Base-by-base conservation (phyloP, 1,139 yeast species). In the Pichia kudriavzevii region DNA sequence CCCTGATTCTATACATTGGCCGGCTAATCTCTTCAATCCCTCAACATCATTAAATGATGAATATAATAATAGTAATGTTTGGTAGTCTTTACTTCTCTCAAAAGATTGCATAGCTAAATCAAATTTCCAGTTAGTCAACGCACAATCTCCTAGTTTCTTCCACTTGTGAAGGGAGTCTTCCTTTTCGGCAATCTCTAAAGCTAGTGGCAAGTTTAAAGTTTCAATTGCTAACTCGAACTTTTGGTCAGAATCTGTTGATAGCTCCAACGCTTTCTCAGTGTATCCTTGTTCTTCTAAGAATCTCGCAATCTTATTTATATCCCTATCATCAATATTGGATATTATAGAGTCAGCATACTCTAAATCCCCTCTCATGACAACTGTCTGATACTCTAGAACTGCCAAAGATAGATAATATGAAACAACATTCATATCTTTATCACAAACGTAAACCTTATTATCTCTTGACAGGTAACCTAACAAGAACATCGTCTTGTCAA, bases 281-380 rank as follows among this genome's bases (percentile, higher is more conserved):
- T 75, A 79, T 14, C 94, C 96, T 60, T 88, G 94, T 46, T 91
- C 84, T 63, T 93, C 97, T 52, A 91, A 72, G 63, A 91, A 93
- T 57, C 96, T 75, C 6, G 97, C 80, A 50, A 91, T 76, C 58
- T 85, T 87, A 48, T 77, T 69, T 49, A 75, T 67, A 54, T 93
- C 95, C 22, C 67, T 69, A 55, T 66, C 77, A 47, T 72, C 79
- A 56, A 81, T 72, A 39, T 72, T 77, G 31, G 73, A 76, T 31
- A 87, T 67, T 41, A 87, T 69, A 28, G 73, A 77, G 42, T 71
- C 64, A 12, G 91, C 81, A 38, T 77, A 74, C 34, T 80, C 84
- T 52, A 88, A 65, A 53, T 93, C 97, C 34, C 96, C 97, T 59
- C 98, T 79, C 64, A 91, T 69, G 6, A 91, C 95, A 44, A 88